Conservation (phyloP, 208 protist genomes). For the Trypanosoma caninum region DNA sequence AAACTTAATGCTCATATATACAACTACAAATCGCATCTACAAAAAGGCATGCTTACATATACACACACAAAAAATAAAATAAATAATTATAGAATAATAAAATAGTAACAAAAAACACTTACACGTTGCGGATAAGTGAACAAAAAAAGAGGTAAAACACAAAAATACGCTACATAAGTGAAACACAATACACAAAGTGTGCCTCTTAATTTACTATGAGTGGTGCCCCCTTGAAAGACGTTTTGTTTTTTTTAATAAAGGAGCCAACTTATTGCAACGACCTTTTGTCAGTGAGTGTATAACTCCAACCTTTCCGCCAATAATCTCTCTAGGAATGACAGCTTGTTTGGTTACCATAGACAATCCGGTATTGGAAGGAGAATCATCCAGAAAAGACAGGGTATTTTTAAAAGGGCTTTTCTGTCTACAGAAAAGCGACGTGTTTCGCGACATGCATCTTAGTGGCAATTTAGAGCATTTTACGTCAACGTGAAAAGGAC, state of each 20-base stretch:
- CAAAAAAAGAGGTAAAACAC: too few species aligned
- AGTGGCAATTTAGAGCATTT: neutral
- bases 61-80: too few species aligned
- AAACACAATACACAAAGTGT: too few species aligned
- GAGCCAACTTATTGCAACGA: constrained; percentile 11
- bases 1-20: neutral
- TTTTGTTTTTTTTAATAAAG: constrained; percentile 1
- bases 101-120: too few species aligned
- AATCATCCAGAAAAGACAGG: neutral
- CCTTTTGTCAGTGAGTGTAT: neutral
- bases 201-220: too few species aligned
- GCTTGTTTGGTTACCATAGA: neutral
- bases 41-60: too few species aligned
- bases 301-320: neutral
- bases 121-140: too few species aligned
- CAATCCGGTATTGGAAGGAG: neutral
- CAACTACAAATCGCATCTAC: too few species aligned
- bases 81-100: too few species aligned
- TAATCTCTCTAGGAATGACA: neutral
- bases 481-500: too few species aligned
- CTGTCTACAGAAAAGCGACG: neutral
- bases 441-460: neutral
- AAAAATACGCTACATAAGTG: too few species aligned
- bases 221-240: too few species aligned
- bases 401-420: neutral